phyloP scores from a whole-genome alignment of 2,329 filamentous ascomycete genomes.

The Botrytis pseudocinerea region DNA sequence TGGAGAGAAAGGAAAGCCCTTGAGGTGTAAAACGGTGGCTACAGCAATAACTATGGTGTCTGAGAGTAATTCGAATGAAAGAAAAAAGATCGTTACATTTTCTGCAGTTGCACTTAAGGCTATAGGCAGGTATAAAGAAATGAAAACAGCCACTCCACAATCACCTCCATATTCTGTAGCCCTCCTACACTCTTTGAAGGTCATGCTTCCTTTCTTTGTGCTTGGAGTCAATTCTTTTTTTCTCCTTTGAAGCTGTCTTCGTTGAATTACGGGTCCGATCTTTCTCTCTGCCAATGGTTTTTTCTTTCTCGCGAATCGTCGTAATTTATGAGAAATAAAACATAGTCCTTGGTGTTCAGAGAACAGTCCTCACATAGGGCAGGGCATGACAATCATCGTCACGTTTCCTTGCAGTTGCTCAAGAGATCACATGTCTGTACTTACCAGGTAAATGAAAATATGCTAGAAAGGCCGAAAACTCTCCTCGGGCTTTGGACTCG shows the following conservation, averaged over 20 bases:
- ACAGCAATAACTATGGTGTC: neutral
- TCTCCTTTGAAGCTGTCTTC: neutral
- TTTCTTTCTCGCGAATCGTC: no score
- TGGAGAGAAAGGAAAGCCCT: neutral
- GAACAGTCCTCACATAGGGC: neutral
- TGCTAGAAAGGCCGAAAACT: neutral
- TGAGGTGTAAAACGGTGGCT: no score
- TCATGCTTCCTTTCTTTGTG: neutral
- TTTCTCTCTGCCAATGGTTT: neutral
- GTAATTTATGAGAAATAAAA: neutral
- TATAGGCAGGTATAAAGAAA: neutral
- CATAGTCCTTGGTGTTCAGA: neutral
- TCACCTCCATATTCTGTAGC: neutral
- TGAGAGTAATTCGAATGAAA: neutral
- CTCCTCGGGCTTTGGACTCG: neutral
- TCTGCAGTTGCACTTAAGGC: neutral
- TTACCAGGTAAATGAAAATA: neutral
- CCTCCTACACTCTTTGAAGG: neutral
- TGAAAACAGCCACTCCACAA: neutral
- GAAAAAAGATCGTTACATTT: neutral
- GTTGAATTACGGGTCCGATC: neutral
- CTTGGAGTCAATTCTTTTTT: neutral
- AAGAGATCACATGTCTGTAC: neutral
- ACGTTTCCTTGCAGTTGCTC: neutral
- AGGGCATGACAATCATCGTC: conserved; percentile 1